Evolutionary conservation across 345 rosid species (phyloP).

Genomic region (Luvunga scandens): DNA sequence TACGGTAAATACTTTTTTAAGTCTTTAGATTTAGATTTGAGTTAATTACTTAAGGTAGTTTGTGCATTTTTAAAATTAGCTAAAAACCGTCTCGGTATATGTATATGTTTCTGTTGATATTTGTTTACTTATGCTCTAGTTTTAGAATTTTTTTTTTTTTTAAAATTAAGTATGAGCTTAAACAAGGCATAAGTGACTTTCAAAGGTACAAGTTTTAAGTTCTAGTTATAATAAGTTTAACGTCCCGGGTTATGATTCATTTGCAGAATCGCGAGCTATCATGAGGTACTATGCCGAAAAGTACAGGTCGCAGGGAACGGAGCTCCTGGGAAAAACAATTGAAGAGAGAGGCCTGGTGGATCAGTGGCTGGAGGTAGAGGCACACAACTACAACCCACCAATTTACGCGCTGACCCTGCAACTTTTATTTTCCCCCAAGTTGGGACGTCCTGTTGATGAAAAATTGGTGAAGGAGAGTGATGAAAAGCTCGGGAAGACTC

Average conservation of each 20-base stretch:
- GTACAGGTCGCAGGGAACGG: conserved; percentile 45
- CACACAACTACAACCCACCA: conserved; percentile 50
- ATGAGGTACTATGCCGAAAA: conserved; percentile 68
- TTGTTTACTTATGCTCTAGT: too few species aligned
- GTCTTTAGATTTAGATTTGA: too few species aligned
- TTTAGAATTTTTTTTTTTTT: too few species aligned
- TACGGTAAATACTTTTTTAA: conserved; percentile 36
- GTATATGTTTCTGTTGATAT: too few species aligned
- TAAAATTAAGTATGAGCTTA: too few species aligned
- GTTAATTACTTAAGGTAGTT: too few species aligned
- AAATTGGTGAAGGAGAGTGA: conserved; percentile 54
- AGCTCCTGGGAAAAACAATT: conserved; percentile 36
- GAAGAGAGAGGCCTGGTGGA: conserved; percentile 61
- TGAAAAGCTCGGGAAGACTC: conserved; percentile 47
- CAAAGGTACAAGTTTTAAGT: too few species aligned
- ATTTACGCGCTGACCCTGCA: conserved; percentile 37
- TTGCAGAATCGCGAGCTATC: conserved; percentile 67
- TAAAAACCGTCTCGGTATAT: too few species aligned
- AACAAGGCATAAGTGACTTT: too few species aligned
- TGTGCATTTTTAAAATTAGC: too few species aligned
- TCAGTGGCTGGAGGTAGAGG: conserved; percentile 71
- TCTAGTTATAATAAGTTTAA: not conserved
- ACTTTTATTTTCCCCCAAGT: conserved; percentile 35
- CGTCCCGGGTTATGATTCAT: not conserved
- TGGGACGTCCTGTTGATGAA: conserved; percentile 45